Base-by-base conservation (phyloP, 2,329 filamentous ascomycete genomes). In the Arthrobotrys iridis region DNA sequence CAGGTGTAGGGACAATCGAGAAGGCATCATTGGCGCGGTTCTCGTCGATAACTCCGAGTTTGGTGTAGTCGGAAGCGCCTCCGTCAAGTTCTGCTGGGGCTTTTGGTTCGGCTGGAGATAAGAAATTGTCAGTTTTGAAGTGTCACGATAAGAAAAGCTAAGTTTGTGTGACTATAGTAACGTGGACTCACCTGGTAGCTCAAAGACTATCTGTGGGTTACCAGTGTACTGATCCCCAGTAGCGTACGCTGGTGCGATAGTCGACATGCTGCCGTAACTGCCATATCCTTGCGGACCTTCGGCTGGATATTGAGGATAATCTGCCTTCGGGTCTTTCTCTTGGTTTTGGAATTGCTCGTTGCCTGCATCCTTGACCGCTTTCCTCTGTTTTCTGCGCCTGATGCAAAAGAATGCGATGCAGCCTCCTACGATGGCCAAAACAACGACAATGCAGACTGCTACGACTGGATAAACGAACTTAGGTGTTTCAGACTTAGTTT, bases 1-100 rank as follows among this genome's bases (percentile, higher is more conserved):
- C 71, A n/a, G 71, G 71, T 41, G 71, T 75, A n/a, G 71, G 71
- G 13, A 75, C 71, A n/a, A 75, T 75, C 1, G 71, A 75, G 43
- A 75, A 63, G 15, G 40, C 46, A 8, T 59, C 71, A 22, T 58
- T 58, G 13, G 50, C 55, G 8, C 22, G 28, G 41, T 63, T 64
- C 37, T 75, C 71, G 13, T 64, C 48, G n/a, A 75, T 68, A 33
- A 75, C 57, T n/a, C 55, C 71, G 15, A 75, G 71, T 52, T 75
- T 75, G 11, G 30, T 15, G 18, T 48, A 58, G 4, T 75, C 71
- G 11, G 20, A 37, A 35, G 30, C 50, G 20, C 71, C 71, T n/a
- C 20, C 28, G 43, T 75, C 71, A 24, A 75, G 71, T 63, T 75
- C 71, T 26, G 45, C 63, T 43, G 71, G 71, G 28, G 62, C 70